Evolutionary conservation across 2,329 filamentous ascomycete species (phyloP).

Genomic region (Claviceps spartinae): DNA sequence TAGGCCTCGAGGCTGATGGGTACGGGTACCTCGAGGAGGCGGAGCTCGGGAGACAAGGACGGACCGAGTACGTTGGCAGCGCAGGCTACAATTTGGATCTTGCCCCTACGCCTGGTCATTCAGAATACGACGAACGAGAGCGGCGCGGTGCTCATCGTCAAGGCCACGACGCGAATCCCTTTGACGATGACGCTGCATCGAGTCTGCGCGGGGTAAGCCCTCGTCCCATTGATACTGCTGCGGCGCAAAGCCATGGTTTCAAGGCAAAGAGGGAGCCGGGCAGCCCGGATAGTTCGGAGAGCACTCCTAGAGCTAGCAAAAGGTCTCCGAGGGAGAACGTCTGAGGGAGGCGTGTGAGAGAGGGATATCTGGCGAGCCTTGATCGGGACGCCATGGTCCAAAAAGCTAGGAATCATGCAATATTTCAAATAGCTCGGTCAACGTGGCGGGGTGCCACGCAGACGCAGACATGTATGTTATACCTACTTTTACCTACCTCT

Average conservation of each 20-base stretch:
- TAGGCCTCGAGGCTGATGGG: slow-evolving; percentile 57
- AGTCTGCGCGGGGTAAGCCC: slow-evolving; percentile 64
- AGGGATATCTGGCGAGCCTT: neutral
- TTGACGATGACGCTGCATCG: slow-evolving; percentile 53
- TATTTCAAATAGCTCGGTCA: neutral
- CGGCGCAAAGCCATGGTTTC: slow-evolving; percentile 13
- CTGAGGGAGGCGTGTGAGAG: slow-evolving; percentile 19
- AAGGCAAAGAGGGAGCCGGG: slow-evolving; percentile 20
- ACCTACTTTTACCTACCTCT: too few species aligned
- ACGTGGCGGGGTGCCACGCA: too few species aligned
- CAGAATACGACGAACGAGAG: slow-evolving; percentile 17
- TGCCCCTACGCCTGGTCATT: slow-evolving; percentile 21
- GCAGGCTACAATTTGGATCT: slow-evolving; percentile 37
- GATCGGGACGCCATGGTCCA: too few species aligned
- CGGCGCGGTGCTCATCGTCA: slow-evolving; percentile 13
- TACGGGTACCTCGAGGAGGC: slow-evolving; percentile 67
- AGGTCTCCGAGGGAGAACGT: slow-evolving; percentile 59
- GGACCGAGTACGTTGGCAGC: slow-evolving; percentile 22
- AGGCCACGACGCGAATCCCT: slow-evolving; percentile 48
- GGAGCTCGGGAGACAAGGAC: slow-evolving; percentile 43
- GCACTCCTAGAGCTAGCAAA: slow-evolving; percentile 49
- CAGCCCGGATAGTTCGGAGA: slow-evolving; percentile 9
- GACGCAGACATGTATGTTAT: too few species aligned
- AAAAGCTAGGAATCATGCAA: neutral
- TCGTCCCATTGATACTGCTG: slow-evolving; percentile 47